Evolutionary conservation across 805 yeast genomes (phyloP), one percentile per base, ranked within the genome.

Genomic region (Nakazawaea wickerhamii): DNA sequence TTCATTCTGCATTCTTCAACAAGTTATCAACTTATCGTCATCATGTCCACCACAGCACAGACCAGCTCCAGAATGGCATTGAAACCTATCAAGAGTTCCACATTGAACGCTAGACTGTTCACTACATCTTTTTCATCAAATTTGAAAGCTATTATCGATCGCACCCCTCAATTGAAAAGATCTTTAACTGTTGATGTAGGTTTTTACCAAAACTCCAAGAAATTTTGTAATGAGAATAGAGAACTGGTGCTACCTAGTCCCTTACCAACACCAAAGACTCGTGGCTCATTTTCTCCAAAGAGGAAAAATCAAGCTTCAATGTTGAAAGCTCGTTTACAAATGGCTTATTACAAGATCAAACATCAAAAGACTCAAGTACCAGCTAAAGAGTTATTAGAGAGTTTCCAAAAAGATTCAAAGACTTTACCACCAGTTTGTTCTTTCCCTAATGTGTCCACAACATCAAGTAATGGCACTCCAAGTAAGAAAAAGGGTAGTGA

Each of bases 281-380:
- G 27, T 33, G 20, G 20, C 30, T 45, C 7, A 50, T 61, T 19
- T 61, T 46, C 55, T 43, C 51, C 58, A 50, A 57, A 47, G 41
- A 48, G 47, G 49, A 47, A 47, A 48, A 45, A 41, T 31, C 47
- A 65, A 27, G 73, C 72, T 5, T 55, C 70, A 38, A 64, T 62
- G 49, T 61, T 76, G 45, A 68, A 70, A 49, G 58, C 69, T 45
- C 66, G 77, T 48, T 57, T 76, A 19, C 71, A 71, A 49, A 52
- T 75, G 38, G 81, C 81, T 2, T 71, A 71, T 50, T 75, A 67
- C 55, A 76, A 75, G 51, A 67, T 69, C 33, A 64, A 64, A 43
- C 31, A 30, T 20, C 40, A 36, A 13, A 30, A 36, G 32, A 36
- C 33, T 3, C 23, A 30, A 6, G 33, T 36, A 10, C 28, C 44